Percentiles rank a stretch among this genome's conserved stretches.
phyloP scores from a whole-genome alignment of 371 early-diverging fungal genomes.

The Haplosporangium sp. region DNA sequence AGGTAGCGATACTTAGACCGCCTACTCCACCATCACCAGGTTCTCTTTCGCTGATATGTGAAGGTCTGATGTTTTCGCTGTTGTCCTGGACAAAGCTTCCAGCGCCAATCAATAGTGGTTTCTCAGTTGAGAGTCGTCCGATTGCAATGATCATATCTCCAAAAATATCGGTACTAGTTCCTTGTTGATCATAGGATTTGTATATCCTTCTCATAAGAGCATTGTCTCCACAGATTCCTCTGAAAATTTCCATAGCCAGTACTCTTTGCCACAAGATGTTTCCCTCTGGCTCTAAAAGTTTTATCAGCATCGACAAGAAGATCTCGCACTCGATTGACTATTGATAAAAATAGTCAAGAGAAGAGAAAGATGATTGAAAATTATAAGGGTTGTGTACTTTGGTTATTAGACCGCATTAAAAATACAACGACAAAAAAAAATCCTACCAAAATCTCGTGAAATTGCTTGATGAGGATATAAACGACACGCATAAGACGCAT shows the following conservation, averaged over 20 bases:
- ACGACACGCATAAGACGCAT: conserved; percentile 90
- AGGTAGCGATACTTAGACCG: conserved; percentile 61
- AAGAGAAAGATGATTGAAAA: neutral
- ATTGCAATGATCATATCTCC: conserved; percentile 85
- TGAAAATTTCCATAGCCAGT: conserved; percentile 88
- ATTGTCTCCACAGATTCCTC: conserved; percentile 74
- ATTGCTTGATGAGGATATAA: conserved; percentile 82
- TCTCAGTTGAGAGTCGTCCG: conserved; percentile 84
- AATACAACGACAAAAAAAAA: neutral
- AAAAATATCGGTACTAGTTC: conserved; percentile 81
- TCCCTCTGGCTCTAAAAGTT: conserved; percentile 80
- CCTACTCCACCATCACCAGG: conserved; percentile 38
- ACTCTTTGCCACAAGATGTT: conserved; percentile 90
- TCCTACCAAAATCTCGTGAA: conserved; percentile 77
- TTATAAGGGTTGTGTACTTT: too few relatives aligned
- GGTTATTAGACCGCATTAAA: too few relatives aligned
- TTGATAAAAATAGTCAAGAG: neutral
- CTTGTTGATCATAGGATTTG: conserved; percentile 77
- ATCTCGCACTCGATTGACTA: conserved; percentile 89
- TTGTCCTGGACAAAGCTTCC: conserved; percentile 60
- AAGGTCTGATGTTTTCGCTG: conserved; percentile 24
- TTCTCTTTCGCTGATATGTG: conserved; percentile 38
- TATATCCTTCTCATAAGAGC: conserved; percentile 76
- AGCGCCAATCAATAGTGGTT: conserved; percentile 74
- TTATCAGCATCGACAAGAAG: conserved; percentile 89